Evolutionary conservation across 2,329 filamentous ascomycete genomes (phyloP), one percentile per base, ranked within the genome.

Genomic region (Penicillium sp.): DNA sequence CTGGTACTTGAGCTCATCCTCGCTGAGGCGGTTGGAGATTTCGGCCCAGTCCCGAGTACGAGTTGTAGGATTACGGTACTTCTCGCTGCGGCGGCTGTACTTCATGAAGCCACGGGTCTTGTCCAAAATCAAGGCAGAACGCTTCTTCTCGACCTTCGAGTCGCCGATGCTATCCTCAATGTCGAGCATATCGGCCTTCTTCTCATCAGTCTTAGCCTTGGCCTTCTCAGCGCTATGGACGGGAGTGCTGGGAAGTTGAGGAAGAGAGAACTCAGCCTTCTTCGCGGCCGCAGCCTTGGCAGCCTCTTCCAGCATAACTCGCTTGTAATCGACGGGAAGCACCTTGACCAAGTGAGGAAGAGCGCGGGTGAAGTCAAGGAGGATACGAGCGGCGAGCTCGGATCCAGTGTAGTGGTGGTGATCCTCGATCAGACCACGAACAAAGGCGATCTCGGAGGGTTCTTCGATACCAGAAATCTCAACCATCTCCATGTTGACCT

Each of bases 91-190:
- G 54, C 93, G 91, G 74, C 90, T 86, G 80, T 97, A 98, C 78
- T 96, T 95, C 92, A 96, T 97, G 83, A 98, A 98, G 29, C 93
- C 93, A 67, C 88, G 88, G 1, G 93, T 98, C 85, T 98, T 98
- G 81, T 98, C 93, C n/a, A 98, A 85, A 7, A 97, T 91, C 21
- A 97, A 83, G 6, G 92, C 91, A 52, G 89, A 88, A 76, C 93
- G 92, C 81, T 89, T 89, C 83, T 96, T 96, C 80, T 96, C 92
- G 1, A 87, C 88, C 67, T 90, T 90, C 39, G 85, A 85, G 75
- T 97, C 92, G 14, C 87, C 88, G 52, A 98, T 83, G 61, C 91
- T 93, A 79, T 97, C 93, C 72, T 98, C 93, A 56, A 98, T 93
- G 69, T 98, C 93, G 44, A 90, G 82, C 75, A 88, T 84, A 55